phyloP scores from a whole-genome alignment of 305 asterid species.

The Fraxinus platypoda region DNA sequence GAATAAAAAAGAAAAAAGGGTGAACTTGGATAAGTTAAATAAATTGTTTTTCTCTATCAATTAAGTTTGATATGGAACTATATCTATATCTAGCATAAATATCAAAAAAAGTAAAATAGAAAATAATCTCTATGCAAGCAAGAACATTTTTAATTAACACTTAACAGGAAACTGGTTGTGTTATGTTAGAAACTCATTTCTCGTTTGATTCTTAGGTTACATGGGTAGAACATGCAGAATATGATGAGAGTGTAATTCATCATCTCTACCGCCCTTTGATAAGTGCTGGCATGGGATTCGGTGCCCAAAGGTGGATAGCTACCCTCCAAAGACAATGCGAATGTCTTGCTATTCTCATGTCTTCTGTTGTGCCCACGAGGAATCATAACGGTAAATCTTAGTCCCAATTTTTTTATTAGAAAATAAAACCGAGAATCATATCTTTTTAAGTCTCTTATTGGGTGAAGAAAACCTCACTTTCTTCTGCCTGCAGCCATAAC shows the following conservation, averaged over 20 bases:
- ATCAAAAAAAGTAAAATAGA: background rate
- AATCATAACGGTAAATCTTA: conserved; percentile 53
- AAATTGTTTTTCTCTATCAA: background rate
- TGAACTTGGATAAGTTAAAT: background rate
- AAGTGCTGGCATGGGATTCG: conserved; percentile 80
- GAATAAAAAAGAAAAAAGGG: background rate
- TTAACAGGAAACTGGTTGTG: background rate
- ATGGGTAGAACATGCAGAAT: conserved; percentile 91
- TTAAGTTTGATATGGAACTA: background rate
- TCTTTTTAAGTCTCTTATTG: background rate
- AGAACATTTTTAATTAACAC: background rate
- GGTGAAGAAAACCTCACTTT: background rate
- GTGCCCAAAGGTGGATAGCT: conserved; percentile 82
- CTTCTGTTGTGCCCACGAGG: conserved; percentile 47
- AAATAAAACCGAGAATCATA: background rate
- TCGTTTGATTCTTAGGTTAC: conserved; percentile 51
- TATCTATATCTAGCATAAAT: background rate
- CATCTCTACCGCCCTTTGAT: conserved; percentile 70
- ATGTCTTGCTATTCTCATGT: conserved; percentile 89
- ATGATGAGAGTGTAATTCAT: conserved; percentile 69
- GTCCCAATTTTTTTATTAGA: background rate
- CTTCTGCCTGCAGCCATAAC: conserved; percentile 54
- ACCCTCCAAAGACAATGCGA: conserved; percentile 89
- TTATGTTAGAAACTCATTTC: background rate
- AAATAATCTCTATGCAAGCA: background rate